These are phyloP conservation scores for Alternaria atra DNA, from an alignment of 2,329 filamentous ascomycete species.

Conservation along the genomic window DNA sequence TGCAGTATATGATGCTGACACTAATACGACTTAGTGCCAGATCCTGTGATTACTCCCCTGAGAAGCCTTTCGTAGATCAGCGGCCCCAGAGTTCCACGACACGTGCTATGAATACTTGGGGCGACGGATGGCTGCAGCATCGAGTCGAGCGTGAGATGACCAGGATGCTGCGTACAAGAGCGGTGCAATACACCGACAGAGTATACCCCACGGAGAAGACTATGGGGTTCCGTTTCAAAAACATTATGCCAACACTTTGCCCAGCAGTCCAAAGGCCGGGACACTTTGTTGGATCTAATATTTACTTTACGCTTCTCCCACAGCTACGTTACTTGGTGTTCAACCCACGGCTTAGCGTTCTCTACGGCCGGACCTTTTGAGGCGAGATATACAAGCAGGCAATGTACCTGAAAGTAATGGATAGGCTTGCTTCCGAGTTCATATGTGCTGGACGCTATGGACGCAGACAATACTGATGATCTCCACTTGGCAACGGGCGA, in stretches of 20 bases:
- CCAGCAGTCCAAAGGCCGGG: constrained; percentile 17
- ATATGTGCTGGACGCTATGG: constrained; percentile 25
- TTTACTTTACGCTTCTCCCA: background rate
- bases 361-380: background rate
- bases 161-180: background rate
- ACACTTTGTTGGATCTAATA: background rate
- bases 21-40: background rate
- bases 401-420: constrained; percentile 32
- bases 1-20: background rate
- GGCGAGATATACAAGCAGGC: constrained; percentile 12
- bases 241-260: constrained; percentile 22
- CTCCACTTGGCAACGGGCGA: constrained; percentile 40
- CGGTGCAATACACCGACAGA: constrained; percentile 5
- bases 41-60: background rate
- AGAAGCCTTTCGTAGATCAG: background rate
- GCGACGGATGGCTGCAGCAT: constrained; percentile 18
- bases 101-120: background rate
- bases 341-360: constrained; percentile 2
- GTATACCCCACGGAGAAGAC: constrained; percentile 23
- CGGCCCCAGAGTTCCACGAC: background rate
- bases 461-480: constrained; percentile 39
- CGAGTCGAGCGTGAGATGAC: background rate
- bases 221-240: constrained; percentile 27
- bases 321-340: background rate
- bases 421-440: constrained; percentile 20